Base-by-base conservation (phyloP, 495 filamentous ascomycete genomes). In the Penicillium silybi region DNA sequence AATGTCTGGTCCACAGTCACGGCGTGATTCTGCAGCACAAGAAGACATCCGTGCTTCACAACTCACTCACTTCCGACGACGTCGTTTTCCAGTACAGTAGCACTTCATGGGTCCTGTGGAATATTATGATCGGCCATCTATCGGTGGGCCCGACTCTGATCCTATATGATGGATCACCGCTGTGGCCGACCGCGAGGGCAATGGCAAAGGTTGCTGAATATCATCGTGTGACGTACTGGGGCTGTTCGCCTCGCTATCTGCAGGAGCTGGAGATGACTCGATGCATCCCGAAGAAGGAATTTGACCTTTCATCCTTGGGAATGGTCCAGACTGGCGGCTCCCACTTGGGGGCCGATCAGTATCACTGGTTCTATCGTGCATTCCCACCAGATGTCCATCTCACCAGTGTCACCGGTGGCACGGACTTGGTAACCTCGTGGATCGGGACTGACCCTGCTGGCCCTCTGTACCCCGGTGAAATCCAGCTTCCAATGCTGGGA, bases 51-150 rank as follows among this genome's bases (percentile, higher is more conserved):
- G 65, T 68, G 6, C 66, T 88, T 6, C 85, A 88, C 64, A 71
- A 81, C 34, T 79, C 81, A 15, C 46, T 75, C 8, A 66, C 62
- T 1, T 50, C 74, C 0, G 64, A 75, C 4, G 75, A 58, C 37
- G 76, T 85, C 15, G 67, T 73, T 4, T 59, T 73, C 63, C 77
- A 86, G 65, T 81, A 76, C 53, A 80, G 74, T 0, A 91, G 86
- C 11, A 84, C 81, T 34, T 89, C 88, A 3, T 89, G 83, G 87
- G 88, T 89, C 80, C 89, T 92, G 83, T 89, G 86, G 84, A 58
- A 59, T 40, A 71, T 86, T 17, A 62, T 85, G 6, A 55, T 67
- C 20, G 85, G 85, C 19, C 74, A 74, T 6, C 78, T 92, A 1
- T 82, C 86, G 4, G 77, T 76, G 20, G 88, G 88, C 43, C 72